Base-by-base conservation (phyloP, 1,284 basidiomycete genomes). In the Boletus subluridellus region DNA sequence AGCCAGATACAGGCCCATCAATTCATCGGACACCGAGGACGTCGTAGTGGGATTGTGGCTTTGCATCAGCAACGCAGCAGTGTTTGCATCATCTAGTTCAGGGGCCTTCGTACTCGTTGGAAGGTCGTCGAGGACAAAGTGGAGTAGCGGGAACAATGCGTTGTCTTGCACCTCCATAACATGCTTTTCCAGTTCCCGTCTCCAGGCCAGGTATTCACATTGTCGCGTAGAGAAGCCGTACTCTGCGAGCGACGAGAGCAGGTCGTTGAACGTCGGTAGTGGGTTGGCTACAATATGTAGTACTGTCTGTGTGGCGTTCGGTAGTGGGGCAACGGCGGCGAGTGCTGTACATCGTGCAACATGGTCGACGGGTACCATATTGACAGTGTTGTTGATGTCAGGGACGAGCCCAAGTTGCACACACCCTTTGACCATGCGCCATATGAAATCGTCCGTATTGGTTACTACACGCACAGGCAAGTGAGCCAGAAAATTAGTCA, bases 381-480 rank as follows among this genome's bases (percentile, higher is more conserved):
- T 99, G 70, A 99, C 84, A 4, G 92, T 90, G 77, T 99, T 99
- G 80, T 98, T 94, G 75, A 99, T 98, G 72, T 99, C 93, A 1
- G 97, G 97, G 3, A 95, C 87, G 46, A 95, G 83, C 3, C 96
- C 96, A 7, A 99, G 87, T 74, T 99, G 97, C 49, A 97, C 83
- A 72, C 95, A 98, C 28, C 97, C 97, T 76, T 99, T 99, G 72
- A 98, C 93, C 72, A 99, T 80, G 24, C 97, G 86, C 95, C 96
- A 98, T 57, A 99, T 84, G 76, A 99, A 99, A 75, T 99, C 97
- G 69, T 99, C 97, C 39, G 97, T 99, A 77, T 99, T 99, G 32
- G 95, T 98, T 3, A 98, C 95, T 87, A 41, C 30, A 15, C 42
- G 55, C 30, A 21, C 26, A 35, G 26, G 9, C 15, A n/a, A 9